Conservation (phyloP, 2,329 filamentous ascomycete species). For the Nemania serpens region DNA sequence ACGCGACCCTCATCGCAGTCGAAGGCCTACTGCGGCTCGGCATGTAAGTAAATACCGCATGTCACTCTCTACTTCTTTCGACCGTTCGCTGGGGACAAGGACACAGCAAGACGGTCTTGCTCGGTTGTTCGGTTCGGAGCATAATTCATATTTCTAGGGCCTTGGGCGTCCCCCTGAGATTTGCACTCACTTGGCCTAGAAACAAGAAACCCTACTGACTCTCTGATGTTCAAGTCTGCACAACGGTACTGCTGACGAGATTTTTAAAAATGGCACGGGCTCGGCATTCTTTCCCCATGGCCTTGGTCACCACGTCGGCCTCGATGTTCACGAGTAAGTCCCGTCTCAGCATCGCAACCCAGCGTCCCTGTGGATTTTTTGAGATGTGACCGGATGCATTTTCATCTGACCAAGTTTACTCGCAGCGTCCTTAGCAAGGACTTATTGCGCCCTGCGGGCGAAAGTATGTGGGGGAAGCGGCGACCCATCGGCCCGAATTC, state of each 20-base stretch:
- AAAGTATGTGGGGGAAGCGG: constrained; percentile 41
- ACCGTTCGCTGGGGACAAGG: neutral
- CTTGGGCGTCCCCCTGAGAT: neutral
- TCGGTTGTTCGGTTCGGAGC: neutral
- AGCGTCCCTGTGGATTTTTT: neutral
- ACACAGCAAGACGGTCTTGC: neutral
- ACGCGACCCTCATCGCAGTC: constrained; percentile 74
- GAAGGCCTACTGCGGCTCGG: constrained; percentile 72
- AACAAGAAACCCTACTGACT: neutral
- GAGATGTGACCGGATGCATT: neutral
- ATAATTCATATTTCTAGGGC: neutral
- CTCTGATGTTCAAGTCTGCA: constrained; percentile 48
- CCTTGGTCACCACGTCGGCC: constrained; percentile 66
- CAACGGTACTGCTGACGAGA: constrained; percentile 61
- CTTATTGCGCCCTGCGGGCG: constrained; percentile 37
- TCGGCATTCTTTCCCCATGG: constrained; percentile 70
- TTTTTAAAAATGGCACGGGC: constrained; percentile 57
- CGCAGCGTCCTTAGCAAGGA: constrained; percentile 40
- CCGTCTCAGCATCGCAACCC: neutral
- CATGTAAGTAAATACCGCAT: constrained; percentile 47
- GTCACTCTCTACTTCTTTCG: neutral
- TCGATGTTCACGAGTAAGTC: constrained; percentile 64
- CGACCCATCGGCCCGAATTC: constrained; percentile 40
- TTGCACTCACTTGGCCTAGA: neutral
- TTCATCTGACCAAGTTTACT: neutral